Evolutionary conservation across 202 grass and related monocot genomes (phyloP).

Genomic region (Hordeum pubiflorum): DNA sequence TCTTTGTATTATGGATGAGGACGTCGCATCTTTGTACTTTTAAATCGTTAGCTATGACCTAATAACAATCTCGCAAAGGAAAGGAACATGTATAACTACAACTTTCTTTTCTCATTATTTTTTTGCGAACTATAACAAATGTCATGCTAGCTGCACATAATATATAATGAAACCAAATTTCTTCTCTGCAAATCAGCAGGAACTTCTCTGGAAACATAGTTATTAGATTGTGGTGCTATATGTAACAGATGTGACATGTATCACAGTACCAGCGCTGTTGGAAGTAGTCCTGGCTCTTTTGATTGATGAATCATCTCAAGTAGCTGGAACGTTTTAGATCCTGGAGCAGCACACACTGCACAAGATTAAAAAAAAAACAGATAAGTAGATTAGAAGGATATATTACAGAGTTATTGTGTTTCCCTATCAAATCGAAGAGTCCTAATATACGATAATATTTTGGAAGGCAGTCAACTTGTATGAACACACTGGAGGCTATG

Average conservation of each 20-base stretch:
- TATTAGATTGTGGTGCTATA: conserved; percentile 11
- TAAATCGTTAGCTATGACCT: conserved; percentile 87
- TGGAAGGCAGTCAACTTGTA: neutral
- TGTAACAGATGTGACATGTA: neutral
- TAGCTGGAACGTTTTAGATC: conserved; percentile 89
- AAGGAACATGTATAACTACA: conserved; percentile 11
- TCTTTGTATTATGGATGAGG: conserved; percentile 95
- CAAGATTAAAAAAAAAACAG: neutral
- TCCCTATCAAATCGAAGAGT: conserved; percentile 3
- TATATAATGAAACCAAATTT: conserved; percentile 8
- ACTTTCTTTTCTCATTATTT: neutral
- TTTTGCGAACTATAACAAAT: neutral
- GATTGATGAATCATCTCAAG: conserved; percentile 85
- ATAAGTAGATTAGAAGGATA: neutral
- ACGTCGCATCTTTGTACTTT: conserved; percentile 88
- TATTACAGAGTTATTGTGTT: neutral
- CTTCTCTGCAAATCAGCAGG: neutral
- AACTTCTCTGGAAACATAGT: neutral
- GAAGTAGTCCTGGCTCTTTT: conserved; percentile 52
- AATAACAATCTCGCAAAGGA: conserved; percentile 20
- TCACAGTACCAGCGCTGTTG: conserved; percentile 52
- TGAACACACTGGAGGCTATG: neutral
- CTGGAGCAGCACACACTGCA: conserved; percentile 93
- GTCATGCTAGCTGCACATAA: neutral
- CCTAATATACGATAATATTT: neutral